Base-by-base conservation (phyloP, 2,329 filamentous ascomycete genomes). In the Phaeosphaeriaceae sp. region DNA sequence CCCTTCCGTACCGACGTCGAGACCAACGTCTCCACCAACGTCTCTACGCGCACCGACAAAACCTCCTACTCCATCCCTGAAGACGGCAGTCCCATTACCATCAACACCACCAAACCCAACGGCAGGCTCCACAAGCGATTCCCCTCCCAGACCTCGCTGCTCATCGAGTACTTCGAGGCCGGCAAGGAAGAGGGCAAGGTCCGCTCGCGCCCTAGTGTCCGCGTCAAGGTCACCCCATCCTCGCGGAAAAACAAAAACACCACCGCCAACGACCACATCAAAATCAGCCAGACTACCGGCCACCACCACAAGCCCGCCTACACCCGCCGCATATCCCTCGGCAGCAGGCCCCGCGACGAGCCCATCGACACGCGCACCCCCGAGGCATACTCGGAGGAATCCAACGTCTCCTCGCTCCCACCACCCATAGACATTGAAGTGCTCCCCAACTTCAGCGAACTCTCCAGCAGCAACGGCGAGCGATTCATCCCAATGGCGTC, bases 161-260 rank as follows among this genome's bases (percentile, higher is more conserved):
- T 97, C 70, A 97, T 97, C 72, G 94, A 97, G 80, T 97, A 97
- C 79, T 97, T 96, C 73, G 94, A 97, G 80, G 91, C 89, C 67
- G 88, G 89, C 63, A 94, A 92, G 77, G 81, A 86, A 56, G 84
- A 83, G 69, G 83, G 79, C 71, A 84, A 80, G 71, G 81, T 83
- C 32, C 86, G 88, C 68, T 89, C 91, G 69, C 89, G 91, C 68
- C 93, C 94, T 13, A 97, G 93, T 76, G 92, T 97, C 54, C 83
- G 90, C 68, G 90, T 92, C 54, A 86, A 89, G 67, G 86, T 97
- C 62, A 96, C 92, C 15, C 94, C 94, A 15, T 84, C 84, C 23
- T 81, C 80, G 65, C 85, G 83, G 76, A 88, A 84, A 73, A 62
- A 42, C 53, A 57, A 63, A 49, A 80, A 79, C 72, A 83, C 75